phyloP scores from a whole-genome alignment of 1,139 yeast genomes.

The Geotrichum australiense region DNA sequence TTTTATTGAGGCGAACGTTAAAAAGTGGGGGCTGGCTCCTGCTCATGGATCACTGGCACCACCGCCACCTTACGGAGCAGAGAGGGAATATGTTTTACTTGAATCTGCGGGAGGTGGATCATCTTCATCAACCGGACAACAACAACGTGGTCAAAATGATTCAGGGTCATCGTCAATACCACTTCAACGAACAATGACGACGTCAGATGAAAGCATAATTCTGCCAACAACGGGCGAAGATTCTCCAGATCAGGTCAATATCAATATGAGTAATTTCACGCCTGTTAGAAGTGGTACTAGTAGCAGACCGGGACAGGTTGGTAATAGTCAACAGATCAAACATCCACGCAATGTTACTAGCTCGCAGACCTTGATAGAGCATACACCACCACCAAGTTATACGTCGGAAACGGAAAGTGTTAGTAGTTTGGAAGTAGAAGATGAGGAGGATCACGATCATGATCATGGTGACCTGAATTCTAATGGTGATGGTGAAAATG shows the following conservation, averaged over 20 bases:
- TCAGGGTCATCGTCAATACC: conserved; percentile 17
- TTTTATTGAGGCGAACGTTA: conserved; percentile 89
- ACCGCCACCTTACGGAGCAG: conserved; percentile 64
- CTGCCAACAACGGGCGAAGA: conserved; percentile 14
- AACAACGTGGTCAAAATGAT: neutral
- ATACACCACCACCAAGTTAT: conserved; percentile 28
- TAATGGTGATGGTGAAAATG: too few species aligned
- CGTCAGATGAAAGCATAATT: conserved; percentile 15
- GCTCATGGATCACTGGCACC: conserved; percentile 65
- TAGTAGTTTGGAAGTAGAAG: conserved; percentile 13
- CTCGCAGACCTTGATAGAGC: conserved; percentile 13
- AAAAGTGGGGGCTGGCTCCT: conserved; percentile 88
- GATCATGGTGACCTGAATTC: too few species aligned
- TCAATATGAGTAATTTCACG: conserved; percentile 16
- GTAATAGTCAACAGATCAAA: conserved; percentile 2
- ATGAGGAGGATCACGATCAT: too few species aligned
- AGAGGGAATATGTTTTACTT: conserved; percentile 37
- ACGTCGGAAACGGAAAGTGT: conserved; percentile 21
- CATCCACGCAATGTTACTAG: conserved; percentile 15
- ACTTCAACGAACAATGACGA: conserved; percentile 13
- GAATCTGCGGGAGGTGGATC: conserved; percentile 27
- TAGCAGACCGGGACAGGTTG: conserved; percentile 2
- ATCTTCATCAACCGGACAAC: conserved; percentile 4
- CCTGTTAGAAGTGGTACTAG: conserved; percentile 9
- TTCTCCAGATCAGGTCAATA: conserved; percentile 19